Percentiles rank a stretch among this genome's conserved stretches.
phyloP scores from a whole-genome alignment of 2,329 filamentous ascomycete species.

The Diatrype stigma region DNA sequence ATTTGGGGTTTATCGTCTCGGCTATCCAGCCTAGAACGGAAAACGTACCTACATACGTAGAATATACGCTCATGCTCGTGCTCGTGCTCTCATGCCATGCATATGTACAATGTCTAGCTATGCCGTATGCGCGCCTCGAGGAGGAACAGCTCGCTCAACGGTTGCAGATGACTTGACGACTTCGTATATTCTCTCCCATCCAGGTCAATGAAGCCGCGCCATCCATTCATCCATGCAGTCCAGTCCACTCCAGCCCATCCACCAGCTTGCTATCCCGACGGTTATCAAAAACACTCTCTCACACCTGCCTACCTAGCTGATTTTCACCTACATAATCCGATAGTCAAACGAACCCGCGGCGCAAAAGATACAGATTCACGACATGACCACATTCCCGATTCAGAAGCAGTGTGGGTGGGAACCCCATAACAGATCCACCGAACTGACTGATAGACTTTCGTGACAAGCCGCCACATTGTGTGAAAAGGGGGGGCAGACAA shows the following conservation, averaged over 20 bases:
- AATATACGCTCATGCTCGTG: constrained; percentile 7
- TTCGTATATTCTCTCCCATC: too few species aligned
- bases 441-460: constrained; percentile 14
- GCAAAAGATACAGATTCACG: background rate
- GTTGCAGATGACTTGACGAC: too few species aligned
- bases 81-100: constrained; percentile 1
- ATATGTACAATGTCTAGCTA: background rate
- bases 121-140: too few species aligned
- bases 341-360: constrained; percentile 1
- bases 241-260: too few species aligned
- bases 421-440: constrained; percentile 18
- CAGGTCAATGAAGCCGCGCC: too few species aligned
- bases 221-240: too few species aligned
- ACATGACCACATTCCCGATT: constrained; percentile 29
- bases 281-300: background rate
- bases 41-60: constrained; percentile 6
- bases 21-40: background rate
- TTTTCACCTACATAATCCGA: too few species aligned
- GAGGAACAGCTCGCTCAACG: too few species aligned
- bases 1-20: background rate
- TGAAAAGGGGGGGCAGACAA: background rate
- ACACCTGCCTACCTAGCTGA: background rate
- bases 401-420: constrained; percentile 24
- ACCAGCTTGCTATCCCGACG: background rate
- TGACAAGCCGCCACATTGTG: constrained; percentile 17